A percentile compares a stretch with the other conserved stretches of the same genome.
Evolutionary conservation across 2,329 filamentous ascomycete species (phyloP).

Genomic region (Grosmannia huntii): DNA sequence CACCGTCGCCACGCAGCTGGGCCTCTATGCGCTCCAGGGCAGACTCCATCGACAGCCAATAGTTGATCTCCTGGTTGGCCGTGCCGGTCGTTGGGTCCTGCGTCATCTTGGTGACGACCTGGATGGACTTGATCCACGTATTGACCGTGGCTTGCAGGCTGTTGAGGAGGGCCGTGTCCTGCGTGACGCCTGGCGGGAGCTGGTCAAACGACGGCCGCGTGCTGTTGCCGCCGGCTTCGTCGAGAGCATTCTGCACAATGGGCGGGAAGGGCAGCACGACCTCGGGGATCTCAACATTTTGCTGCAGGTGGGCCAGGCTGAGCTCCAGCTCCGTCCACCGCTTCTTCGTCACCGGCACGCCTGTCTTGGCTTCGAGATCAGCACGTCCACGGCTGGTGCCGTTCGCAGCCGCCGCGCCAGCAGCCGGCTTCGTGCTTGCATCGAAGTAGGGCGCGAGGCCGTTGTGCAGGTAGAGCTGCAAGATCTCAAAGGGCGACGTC

Average conservation of each 20-base stretch:
- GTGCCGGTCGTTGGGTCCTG: slow-evolving; percentile 65
- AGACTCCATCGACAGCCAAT: slow-evolving; percentile 96
- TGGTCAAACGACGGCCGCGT: slow-evolving; percentile 63
- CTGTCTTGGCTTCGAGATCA: slow-evolving; percentile 83
- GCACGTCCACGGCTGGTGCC: slow-evolving; percentile 39
- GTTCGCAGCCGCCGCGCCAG: slow-evolving; percentile 42
- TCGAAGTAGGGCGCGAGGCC: slow-evolving; percentile 94
- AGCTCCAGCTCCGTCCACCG: slow-evolving; percentile 89
- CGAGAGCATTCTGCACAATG: slow-evolving; percentile 72
- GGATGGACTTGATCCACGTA: slow-evolving; percentile 97
- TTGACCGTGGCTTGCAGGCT: slow-evolving; percentile 89
- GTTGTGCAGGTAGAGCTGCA: slow-evolving; percentile 85
- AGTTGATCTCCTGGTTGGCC: slow-evolving; percentile 95
- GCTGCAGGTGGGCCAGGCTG: slow-evolving; percentile 80
- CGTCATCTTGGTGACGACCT: slow-evolving; percentile 87
- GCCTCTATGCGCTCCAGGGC: slow-evolving; percentile 83
- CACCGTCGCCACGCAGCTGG: slow-evolving; percentile 79
- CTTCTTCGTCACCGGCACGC: slow-evolving; percentile 95
- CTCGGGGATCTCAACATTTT: slow-evolving; percentile 96
- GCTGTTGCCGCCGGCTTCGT: slow-evolving; percentile 57
- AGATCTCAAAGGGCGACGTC: slow-evolving; percentile 76
- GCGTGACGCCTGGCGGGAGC: slow-evolving; percentile 62
- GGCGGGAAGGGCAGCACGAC: slow-evolving; percentile 79
- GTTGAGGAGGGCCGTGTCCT: slow-evolving; percentile 87
- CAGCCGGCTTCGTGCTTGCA: slow-evolving; percentile 72